phyloP scores from a whole-genome alignment of 208 protist species.

The Acanthamoeba castellanii region DNA sequence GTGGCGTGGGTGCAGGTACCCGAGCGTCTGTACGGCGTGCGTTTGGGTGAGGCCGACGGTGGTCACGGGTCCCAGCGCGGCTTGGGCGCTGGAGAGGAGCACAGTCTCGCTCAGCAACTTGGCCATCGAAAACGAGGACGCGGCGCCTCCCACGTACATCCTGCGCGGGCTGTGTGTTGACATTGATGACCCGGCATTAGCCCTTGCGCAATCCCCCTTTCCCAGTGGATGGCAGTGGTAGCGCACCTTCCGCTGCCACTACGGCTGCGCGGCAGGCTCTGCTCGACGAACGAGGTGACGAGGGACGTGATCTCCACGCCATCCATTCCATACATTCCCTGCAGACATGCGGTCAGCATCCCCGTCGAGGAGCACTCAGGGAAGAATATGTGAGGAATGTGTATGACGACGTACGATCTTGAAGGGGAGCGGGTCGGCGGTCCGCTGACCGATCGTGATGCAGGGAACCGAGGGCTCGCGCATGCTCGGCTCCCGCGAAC shows the following conservation, averaged over 20 bases:
- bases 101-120: neutral
- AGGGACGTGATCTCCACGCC: conserved; percentile 15
- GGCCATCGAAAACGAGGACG: neutral
- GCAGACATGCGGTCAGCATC: neutral
- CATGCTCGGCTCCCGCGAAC: neutral
- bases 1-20: neutral
- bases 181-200: too few relatives aligned
- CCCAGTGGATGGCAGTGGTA: too few relatives aligned
- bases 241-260: conserved; percentile 39
- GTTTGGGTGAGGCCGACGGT: conserved; percentile 1
- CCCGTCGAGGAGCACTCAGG: too few relatives aligned
- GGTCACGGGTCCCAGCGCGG: neutral
- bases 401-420: conserved; percentile 2
- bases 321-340: conserved; percentile 65
- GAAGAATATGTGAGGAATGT: too few relatives aligned
- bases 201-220: too few relatives aligned
- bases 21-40: conserved; percentile 28
- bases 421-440: conserved; percentile 12
- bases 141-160: neutral
- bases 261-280: conserved; percentile 43
- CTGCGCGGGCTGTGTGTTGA: neutral
- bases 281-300: neutral
- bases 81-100: neutral
- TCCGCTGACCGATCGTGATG: conserved; percentile 52
- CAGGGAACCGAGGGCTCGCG: neutral